A percentile compares a stretch with the other conserved stretches of the same genome.
These are phyloP conservation scores for Pythium vanterpoolii DNA, from an alignment of 352 stramenopile genomes.

Conservation along the genomic window DNA sequence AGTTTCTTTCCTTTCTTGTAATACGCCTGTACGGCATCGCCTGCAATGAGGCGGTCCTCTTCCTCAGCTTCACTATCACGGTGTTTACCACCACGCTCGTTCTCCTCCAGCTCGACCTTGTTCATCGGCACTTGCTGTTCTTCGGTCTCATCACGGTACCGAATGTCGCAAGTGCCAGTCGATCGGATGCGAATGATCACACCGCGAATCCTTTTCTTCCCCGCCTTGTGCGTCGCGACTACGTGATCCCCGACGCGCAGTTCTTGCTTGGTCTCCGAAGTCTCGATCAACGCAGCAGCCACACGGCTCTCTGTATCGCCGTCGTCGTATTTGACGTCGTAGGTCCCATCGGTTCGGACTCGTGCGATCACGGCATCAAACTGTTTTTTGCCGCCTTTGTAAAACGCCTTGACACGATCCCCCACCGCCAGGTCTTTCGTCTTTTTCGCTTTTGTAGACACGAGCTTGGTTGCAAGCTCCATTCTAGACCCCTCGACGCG, in stretches of 20 bases:
- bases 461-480: neutral
- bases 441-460: conserved; percentile 5
- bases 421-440: conserved; percentile 18
- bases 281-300: conserved; percentile 1
- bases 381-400: conserved; percentile 65
- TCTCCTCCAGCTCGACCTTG: too few relatives aligned
- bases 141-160: too few relatives aligned
- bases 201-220: too few relatives aligned
- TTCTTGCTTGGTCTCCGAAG: neutral
- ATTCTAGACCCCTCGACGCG: conserved; percentile 1
- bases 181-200: too few relatives aligned
- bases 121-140: too few relatives aligned
- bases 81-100: too few relatives aligned
- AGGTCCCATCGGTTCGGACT: conserved; percentile 57
- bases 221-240: too few relatives aligned
- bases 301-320: conserved; percentile 46
- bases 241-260: too few relatives aligned
- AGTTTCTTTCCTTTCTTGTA: conserved; percentile 44
- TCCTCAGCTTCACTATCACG: too few relatives aligned
- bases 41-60: too few relatives aligned
- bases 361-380: conserved; percentile 56
- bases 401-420: conserved; percentile 51
- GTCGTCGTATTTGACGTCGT: conserved; percentile 67
- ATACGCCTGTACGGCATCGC: conserved; percentile 8
- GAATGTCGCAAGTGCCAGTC: too few relatives aligned